Conservation (phyloP, 306 rosid genomes). For the Prunus kanzakura region DNA sequence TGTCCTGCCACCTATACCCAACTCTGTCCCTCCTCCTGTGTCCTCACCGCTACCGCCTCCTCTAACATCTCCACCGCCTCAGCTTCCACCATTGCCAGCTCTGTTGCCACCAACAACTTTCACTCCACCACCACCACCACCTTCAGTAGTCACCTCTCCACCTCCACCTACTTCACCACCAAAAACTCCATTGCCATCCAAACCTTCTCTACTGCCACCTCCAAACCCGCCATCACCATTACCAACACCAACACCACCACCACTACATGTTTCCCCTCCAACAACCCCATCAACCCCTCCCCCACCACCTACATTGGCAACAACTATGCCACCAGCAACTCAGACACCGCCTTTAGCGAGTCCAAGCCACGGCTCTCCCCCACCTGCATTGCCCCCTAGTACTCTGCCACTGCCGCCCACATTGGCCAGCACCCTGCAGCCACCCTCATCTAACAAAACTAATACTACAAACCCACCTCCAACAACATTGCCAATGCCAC, state of each 20-base stretch:
- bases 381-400: neutral
- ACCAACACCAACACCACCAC: constrained; percentile 6
- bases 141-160: constrained; percentile 3
- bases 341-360: neutral
- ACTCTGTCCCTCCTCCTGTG: constrained; percentile 11
- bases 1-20: constrained; percentile 5
- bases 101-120: neutral
- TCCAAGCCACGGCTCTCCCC: neutral
- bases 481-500: constrained; percentile 5
- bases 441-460: neutral
- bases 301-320: constrained; percentile 5
- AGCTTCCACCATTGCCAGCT: neutral
- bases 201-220: constrained; percentile 10
- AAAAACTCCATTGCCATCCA: neutral
- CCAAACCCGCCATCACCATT: constrained; percentile 1
- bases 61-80: neutral
- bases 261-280: neutral
- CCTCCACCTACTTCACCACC: constrained; percentile 3
- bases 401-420: neutral
- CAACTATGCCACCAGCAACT: neutral
- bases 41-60: neutral
- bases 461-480: neutral
- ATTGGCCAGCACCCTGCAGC: neutral
- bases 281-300: neutral
- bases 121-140: neutral